phyloP scores from a whole-genome alignment of 176 grass and related monocot genomes.

The Oryza meyeriana region DNA sequence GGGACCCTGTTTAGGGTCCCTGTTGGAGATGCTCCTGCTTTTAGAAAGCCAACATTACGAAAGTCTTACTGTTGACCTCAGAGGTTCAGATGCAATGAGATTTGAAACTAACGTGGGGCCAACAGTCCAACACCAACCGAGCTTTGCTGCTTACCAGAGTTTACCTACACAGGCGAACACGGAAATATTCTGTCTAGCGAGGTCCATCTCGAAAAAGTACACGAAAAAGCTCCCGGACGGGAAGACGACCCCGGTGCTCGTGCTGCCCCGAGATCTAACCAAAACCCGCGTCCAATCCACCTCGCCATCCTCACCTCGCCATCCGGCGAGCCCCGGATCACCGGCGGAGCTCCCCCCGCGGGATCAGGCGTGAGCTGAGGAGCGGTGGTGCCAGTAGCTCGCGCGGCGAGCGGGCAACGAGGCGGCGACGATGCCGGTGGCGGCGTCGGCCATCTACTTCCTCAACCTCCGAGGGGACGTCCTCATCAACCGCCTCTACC shows the following conservation, averaged over 20 bases:
- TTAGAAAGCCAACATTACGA: too few species aligned
- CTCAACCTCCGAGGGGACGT: constrained; percentile 92
- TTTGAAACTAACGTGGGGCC: background rate
- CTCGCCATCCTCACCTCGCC: constrained; percentile 4
- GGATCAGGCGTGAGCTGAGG: background rate
- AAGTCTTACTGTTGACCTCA: too few species aligned
- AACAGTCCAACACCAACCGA: background rate
- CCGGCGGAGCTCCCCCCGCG: background rate
- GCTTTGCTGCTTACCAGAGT: too few species aligned
- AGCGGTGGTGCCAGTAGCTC: constrained; percentile 20
- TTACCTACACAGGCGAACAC: background rate
- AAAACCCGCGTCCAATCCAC: constrained; percentile 15
- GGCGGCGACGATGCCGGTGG: constrained; percentile 86
- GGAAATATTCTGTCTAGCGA: constrained; percentile 32
- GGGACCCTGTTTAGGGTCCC: too few species aligned
- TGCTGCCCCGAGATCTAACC: constrained; percentile 40
- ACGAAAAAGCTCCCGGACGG: constrained; percentile 27
- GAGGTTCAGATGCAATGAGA: background rate
- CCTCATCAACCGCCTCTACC: constrained; percentile 96
- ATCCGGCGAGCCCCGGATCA: constrained; percentile 31
- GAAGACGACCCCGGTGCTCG: constrained; percentile 38
- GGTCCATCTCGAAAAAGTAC: constrained; percentile 38
- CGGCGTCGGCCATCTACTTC: constrained; percentile 92
- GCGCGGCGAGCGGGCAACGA: constrained; percentile 22
- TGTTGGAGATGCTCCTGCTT: too few species aligned